A percentile compares a stretch with the other conserved stretches of the same genome.
Evolutionary conservation across 2,329 filamentous ascomycete species (phyloP).

Genomic region (Penicillium sp.): DNA sequence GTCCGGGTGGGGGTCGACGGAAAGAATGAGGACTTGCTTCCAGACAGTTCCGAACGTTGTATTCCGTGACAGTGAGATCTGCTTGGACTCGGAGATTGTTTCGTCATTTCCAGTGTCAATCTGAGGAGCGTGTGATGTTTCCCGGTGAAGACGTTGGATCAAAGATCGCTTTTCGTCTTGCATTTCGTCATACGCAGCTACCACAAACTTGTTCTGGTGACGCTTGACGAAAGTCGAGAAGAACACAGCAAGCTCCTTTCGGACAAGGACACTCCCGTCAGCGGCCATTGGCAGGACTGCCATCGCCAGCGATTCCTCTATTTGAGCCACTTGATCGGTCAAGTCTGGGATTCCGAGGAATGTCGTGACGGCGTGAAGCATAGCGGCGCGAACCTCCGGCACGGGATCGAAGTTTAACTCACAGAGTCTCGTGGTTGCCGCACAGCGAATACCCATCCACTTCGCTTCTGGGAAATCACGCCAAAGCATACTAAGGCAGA

Average conservation of each 20-base stretch:
- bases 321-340: constrained; percentile 81
- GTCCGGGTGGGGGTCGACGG: constrained; percentile 90
- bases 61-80: constrained; percentile 59
- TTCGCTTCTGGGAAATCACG: constrained; percentile 85
- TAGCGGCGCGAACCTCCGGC: constrained; percentile 86
- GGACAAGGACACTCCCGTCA: constrained; percentile 89
- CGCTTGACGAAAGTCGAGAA: constrained; percentile 84
- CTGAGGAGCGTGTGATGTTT: constrained; percentile 16
- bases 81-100: constrained; percentile 22
- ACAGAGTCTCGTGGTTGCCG: constrained; percentile 74
- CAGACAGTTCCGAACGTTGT: constrained; percentile 90
- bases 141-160: constrained; percentile 45
- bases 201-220: constrained; percentile 87
- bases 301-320: constrained; percentile 85
- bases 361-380: constrained; percentile 87
- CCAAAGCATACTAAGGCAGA: constrained; percentile 95
- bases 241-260: constrained; percentile 89
- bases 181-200: constrained; percentile 86
- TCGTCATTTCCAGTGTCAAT: constrained; percentile 19
- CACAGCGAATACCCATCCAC: constrained; percentile 87
- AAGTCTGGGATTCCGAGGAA: constrained; percentile 91
- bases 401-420: constrained; percentile 77
- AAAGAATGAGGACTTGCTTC: constrained; percentile 86
- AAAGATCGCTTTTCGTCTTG: constrained; percentile 72
- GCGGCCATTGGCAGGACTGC: constrained; percentile 86